Conservation (phyloP, 225 moss, liverwort and hornwort species). For the Straminergon stramineum region DNA sequence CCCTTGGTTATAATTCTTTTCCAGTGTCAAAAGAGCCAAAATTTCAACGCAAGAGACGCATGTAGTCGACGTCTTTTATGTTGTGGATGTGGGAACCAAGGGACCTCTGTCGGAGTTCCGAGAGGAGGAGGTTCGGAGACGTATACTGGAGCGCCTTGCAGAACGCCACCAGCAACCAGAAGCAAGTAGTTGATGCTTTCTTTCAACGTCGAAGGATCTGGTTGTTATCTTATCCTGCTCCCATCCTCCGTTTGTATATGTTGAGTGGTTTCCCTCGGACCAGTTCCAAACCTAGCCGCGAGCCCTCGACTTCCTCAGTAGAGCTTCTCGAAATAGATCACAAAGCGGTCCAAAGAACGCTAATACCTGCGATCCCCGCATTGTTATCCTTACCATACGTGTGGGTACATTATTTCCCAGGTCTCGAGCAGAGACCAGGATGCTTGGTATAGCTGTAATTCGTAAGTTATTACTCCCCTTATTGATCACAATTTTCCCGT, state of each 20-base stretch:
- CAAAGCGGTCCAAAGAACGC: neutral
- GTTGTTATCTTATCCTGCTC: neutral
- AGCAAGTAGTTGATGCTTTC: neutral
- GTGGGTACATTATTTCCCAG: slow-evolving; percentile 27
- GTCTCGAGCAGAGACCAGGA: slow-evolving; percentile 7
- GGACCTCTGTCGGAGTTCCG: slow-evolving; percentile 36
- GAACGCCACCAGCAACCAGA: slow-evolving; percentile 30
- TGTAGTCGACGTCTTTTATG: slow-evolving; percentile 62
- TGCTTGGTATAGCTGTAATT: slow-evolving; percentile 15
- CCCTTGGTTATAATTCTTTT: neutral
- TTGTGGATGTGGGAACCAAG: slow-evolving; percentile 51
- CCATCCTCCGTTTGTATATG: neutral
- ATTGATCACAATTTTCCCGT: slow-evolving; percentile 12
- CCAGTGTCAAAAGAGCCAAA: slow-evolving; percentile 73
- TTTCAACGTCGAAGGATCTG: neutral
- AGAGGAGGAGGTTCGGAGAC: slow-evolving; percentile 39
- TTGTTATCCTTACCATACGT: slow-evolving; percentile 5
- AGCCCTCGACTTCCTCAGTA: neutral
- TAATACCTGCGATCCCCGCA: neutral
- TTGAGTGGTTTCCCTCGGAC: neutral
- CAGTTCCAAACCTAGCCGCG: neutral
- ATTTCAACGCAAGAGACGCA: slow-evolving; percentile 53
- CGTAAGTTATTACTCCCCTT: neutral
- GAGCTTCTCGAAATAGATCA: neutral
- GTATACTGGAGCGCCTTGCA: slow-evolving; percentile 45